phyloP scores from a whole-genome alignment of 805 yeast genomes.

The Brettanomyces nanus region DNA sequence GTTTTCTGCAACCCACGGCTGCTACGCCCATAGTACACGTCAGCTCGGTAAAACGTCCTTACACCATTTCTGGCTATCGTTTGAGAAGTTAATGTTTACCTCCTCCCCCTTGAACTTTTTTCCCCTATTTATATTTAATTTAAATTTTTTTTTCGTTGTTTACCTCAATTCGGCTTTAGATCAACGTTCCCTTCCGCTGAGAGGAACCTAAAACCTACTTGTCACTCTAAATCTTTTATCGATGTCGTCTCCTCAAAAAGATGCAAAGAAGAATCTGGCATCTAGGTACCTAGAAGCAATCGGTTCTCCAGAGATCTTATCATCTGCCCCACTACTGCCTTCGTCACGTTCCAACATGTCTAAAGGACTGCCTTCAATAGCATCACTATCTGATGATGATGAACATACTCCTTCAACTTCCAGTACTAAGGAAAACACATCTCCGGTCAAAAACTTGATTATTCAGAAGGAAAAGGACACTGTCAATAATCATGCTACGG shows the following conservation, averaged over 20 bases:
- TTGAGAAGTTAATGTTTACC: too few relatives aligned
- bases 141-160: too few relatives aligned
- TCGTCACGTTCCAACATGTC: slow-evolving; percentile 5
- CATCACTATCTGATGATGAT: neutral
- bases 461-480: slow-evolving; percentile 26
- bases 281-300: slow-evolving; percentile 24
- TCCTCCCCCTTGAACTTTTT: too few relatives aligned
- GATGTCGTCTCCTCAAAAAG: neutral
- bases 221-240: neutral
- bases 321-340: slow-evolving; percentile 16
- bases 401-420: neutral
- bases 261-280: slow-evolving; percentile 16
- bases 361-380: neutral
- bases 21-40: too few relatives aligned
- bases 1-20: too few relatives aligned
- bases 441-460: slow-evolving; percentile 27
- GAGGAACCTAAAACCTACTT: neutral
- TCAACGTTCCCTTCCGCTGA: too few relatives aligned
- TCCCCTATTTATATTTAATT: too few relatives aligned
- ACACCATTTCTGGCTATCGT: too few relatives aligned
- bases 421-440: slow-evolving; percentile 4
- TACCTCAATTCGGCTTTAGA: too few relatives aligned
- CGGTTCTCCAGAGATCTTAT: slow-evolving; percentile 13
- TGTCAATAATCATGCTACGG: slow-evolving; percentile 17
- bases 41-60: too few relatives aligned